Percentiles rank a stretch among this genome's conserved stretches.
These are phyloP conservation scores for Fibroporia radiculosa DNA, from an alignment of 768 basidiomycete species.

Conservation along the genomic window DNA sequence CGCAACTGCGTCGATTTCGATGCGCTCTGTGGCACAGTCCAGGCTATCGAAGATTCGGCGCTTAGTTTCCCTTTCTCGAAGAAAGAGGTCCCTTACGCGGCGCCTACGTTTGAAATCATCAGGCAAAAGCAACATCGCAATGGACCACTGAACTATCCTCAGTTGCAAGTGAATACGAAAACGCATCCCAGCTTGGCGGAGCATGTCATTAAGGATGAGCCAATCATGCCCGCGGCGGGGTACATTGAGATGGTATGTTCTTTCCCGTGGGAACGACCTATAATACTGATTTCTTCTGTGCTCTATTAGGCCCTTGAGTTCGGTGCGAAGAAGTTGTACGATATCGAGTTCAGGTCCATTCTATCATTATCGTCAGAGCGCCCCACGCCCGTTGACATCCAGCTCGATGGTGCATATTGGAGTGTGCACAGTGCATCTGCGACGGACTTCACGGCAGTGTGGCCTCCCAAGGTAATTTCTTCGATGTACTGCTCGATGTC, in stretches of 20 bases:
- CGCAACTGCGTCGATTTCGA: constrained; percentile 27
- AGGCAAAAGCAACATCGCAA: constrained; percentile 20
- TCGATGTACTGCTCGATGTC: not conserved
- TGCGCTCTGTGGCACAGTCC: constrained; percentile 12
- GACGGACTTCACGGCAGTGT: not conserved
- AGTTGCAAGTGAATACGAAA: constrained; percentile 28
- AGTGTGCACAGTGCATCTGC: constrained; percentile 17
- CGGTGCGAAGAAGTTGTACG: constrained; percentile 20
- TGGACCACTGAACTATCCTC: constrained; percentile 29
- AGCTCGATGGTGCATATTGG: constrained; percentile 19
- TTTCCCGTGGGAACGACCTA: not conserved
- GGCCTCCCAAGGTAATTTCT: constrained; percentile 4
- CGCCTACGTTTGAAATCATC: constrained; percentile 7
- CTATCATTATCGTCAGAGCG: constrained; percentile 19
- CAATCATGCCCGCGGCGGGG: constrained; percentile 40
- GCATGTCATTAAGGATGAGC: constrained; percentile 36
- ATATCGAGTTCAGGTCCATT: constrained; percentile 20
- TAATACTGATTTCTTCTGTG: constrained; percentile 1
- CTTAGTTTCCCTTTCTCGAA: constrained; percentile 25
- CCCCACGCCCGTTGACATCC: constrained; percentile 14
- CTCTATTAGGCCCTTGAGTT: constrained; percentile 27
- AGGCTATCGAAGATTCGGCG: not conserved
- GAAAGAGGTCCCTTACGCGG: constrained; percentile 18
- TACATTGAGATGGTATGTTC: constrained; percentile 30
- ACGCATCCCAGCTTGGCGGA: constrained; percentile 35